Evolutionary conservation across 768 basidiomycete species (phyloP).

Genomic region (Chiua virens): DNA sequence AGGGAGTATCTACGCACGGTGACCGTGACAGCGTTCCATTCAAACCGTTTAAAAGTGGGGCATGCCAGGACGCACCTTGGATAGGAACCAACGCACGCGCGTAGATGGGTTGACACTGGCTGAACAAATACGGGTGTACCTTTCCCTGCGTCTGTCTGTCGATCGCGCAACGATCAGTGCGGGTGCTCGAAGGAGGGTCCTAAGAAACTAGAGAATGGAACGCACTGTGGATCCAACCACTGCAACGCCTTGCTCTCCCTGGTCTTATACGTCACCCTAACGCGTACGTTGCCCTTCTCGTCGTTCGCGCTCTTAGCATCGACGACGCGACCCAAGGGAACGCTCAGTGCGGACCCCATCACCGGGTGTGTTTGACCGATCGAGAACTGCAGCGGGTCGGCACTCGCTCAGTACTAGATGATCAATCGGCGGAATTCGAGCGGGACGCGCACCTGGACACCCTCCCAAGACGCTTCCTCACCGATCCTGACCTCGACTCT

Average conservation of each 20-base stretch:
- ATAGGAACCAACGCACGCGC: constrained; percentile 76
- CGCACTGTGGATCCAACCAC: constrained; percentile 80
- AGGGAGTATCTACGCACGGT: constrained; percentile 75
- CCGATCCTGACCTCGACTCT: constrained; percentile 41
- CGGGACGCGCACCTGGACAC: constrained; percentile 39
- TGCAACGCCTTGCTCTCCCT: constrained; percentile 80
- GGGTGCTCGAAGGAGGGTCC: too few species aligned
- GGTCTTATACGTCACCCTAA: constrained; percentile 69
- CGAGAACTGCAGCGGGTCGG: constrained; percentile 43
- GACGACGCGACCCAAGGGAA: constrained; percentile 49
- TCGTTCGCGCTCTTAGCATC: constrained; percentile 12
- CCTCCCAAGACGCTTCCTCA: constrained; percentile 44
- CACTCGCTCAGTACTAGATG: background rate
- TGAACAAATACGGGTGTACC: constrained; percentile 84
- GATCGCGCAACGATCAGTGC: background rate
- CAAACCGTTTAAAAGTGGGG: too few species aligned
- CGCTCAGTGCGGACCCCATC: constrained; percentile 73
- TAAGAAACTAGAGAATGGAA: constrained; percentile 1
- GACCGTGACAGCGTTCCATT: too few species aligned
- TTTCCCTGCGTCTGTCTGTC: constrained; percentile 87
- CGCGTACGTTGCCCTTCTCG: constrained; percentile 32
- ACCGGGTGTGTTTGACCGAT: constrained; percentile 58
- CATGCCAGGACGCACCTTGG: constrained; percentile 51
- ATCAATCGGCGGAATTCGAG: too few species aligned
- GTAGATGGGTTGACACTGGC: constrained; percentile 92